Evolutionary conservation across 2,329 filamentous ascomycete species (phyloP).

Genomic region (Claviceps sp.): DNA sequence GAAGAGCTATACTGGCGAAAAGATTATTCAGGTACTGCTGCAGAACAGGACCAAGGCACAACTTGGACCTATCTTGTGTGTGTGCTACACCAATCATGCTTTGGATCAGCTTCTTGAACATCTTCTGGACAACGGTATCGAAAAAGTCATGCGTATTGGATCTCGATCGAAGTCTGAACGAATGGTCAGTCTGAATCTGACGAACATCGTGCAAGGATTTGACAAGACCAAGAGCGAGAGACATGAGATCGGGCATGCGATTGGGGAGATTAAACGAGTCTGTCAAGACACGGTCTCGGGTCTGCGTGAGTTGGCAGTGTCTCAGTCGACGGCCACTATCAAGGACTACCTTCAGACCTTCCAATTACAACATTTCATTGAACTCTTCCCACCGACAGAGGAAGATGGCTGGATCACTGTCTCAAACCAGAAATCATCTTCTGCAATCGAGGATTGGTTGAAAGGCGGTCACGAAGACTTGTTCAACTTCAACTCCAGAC

Average conservation of each 20-base stretch:
- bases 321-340: not conserved
- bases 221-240: conserved; percentile 27
- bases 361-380: not conserved
- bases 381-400: not conserved
- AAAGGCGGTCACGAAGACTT: not conserved
- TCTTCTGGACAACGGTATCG: conserved; percentile 32
- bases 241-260: conserved; percentile 11
- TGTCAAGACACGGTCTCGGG: not conserved
- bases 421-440: not conserved
- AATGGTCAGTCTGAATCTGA: conserved; percentile 37
- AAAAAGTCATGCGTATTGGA: conserved; percentile 48
- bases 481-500: not conserved
- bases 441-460: not conserved
- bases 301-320: not conserved
- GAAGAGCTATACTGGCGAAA: conserved; percentile 48
- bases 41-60: conserved; percentile 22
- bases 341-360: not conserved
- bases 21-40: conserved; percentile 43
- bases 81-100: conserved; percentile 37
- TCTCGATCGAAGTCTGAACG: conserved; percentile 39
- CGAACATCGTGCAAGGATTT: conserved; percentile 17
- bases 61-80: conserved; percentile 38
- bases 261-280: not conserved
- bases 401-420: not conserved
- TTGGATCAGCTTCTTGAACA: conserved; percentile 47